Evolutionary conservation across 1,284 basidiomycete species (phyloP).

Genomic region (Tilletia horrida): DNA sequence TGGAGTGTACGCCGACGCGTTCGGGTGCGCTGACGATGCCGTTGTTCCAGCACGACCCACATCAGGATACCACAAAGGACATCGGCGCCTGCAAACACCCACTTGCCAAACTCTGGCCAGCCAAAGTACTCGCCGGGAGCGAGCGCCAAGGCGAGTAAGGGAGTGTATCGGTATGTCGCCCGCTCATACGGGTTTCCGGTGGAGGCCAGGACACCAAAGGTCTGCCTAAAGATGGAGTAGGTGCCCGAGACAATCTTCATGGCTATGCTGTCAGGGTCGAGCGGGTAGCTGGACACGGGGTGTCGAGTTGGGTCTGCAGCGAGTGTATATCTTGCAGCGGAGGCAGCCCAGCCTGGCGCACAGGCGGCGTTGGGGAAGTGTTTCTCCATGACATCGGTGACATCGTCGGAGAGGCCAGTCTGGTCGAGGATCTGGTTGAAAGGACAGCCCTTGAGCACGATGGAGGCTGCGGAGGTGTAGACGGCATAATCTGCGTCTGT

Average conservation of each 20-base stretch:
- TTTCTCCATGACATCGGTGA: constrained; percentile 5
- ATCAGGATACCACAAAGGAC: constrained; percentile 76
- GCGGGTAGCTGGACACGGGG: neutral
- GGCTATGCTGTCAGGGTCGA: constrained; percentile 24
- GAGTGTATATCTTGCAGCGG: constrained; percentile 1
- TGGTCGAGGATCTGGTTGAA: constrained; percentile 31
- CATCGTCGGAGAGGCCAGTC: constrained; percentile 6
- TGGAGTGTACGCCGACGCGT: neutral
- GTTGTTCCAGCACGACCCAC: constrained; percentile 62
- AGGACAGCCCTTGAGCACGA: constrained; percentile 38
- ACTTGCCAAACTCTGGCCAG: constrained; percentile 70
- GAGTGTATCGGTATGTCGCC: constrained; percentile 94
- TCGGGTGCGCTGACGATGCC: constrained; percentile 17
- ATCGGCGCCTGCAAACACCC: constrained; percentile 81
- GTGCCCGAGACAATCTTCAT: constrained; percentile 27
- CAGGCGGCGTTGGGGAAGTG: neutral
- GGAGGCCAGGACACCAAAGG: constrained; percentile 38
- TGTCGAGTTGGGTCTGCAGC: constrained; percentile 3
- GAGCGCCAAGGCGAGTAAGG: constrained; percentile 77
- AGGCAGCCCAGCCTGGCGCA: constrained; percentile 5
- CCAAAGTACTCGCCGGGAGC: constrained; percentile 69
- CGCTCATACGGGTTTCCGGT: constrained; percentile 78
- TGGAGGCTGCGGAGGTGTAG: constrained; percentile 77
- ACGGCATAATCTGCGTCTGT: constrained; percentile 97
- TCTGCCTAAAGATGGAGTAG: constrained; percentile 33